phyloP scores from a whole-genome alignment of 2,329 filamentous ascomycete species.

The Fusarium sp. region DNA sequence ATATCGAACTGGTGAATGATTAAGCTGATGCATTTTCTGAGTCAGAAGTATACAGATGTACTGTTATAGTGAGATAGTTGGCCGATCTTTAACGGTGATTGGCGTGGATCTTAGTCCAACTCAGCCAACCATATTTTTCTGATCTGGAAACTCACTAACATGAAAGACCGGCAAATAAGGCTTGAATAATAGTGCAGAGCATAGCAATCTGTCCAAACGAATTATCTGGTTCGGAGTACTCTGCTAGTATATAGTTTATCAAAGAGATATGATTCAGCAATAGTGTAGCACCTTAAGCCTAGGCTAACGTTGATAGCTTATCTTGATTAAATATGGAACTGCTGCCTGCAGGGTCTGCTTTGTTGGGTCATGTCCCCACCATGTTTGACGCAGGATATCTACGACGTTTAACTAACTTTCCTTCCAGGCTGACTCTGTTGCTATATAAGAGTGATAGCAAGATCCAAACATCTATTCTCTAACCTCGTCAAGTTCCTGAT shows the following conservation, averaged over 20 bases:
- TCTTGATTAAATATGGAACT: no score
- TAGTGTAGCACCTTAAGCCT: no score
- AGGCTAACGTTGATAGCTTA: no score
- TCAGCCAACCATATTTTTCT: constrained; percentile 6
- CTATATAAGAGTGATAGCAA: neutral
- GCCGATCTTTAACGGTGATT: constrained; percentile 5
- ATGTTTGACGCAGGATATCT: neutral
- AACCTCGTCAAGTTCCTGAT: constrained; percentile 17
- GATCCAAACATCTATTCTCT: neutral
- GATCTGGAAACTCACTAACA: neutral
- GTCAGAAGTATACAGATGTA: constrained; percentile 3
- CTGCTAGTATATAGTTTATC: no score
- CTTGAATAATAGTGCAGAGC: neutral
- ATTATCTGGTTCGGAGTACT: no score
- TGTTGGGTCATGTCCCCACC: constrained; percentile 19
- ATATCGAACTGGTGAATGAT: neutral
- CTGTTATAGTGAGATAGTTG: no score
- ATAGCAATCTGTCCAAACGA: no score
- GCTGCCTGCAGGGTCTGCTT: constrained; percentile 14
- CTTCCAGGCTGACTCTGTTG: constrained; percentile 3
- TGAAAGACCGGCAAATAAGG: neutral
- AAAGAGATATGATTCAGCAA: no score
- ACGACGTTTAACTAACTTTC: neutral
- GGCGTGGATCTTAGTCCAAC: constrained; percentile 28
- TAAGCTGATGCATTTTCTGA: constrained; percentile 2